phyloP scores from a whole-genome alignment of 2,329 filamentous ascomycete species.

The Monosporascus sp. region DNA sequence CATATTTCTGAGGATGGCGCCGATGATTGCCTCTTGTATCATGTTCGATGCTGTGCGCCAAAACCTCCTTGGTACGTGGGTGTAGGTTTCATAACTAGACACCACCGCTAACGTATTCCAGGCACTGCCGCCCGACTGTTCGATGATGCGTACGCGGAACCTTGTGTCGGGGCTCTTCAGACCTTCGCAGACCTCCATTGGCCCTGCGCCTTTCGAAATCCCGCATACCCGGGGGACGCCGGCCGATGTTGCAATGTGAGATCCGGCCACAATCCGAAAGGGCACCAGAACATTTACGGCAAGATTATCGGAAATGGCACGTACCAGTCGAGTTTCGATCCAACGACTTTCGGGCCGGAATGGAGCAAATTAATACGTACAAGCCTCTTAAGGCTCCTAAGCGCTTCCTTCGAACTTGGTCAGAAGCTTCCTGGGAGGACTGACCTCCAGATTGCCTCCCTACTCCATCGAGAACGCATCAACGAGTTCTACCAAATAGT shows the following conservation, averaged over 20 bases:
- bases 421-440: constrained; percentile 22
- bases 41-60: constrained; percentile 28
- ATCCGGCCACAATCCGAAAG: constrained; percentile 27
- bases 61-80: constrained; percentile 19
- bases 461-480: constrained; percentile 24
- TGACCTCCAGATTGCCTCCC: constrained; percentile 23
- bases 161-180: constrained; percentile 23
- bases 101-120: constrained; percentile 3
- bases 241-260: constrained; percentile 26
- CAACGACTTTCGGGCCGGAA: constrained; percentile 14
- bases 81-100: background rate
- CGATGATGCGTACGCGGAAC: constrained; percentile 24
- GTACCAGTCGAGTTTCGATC: constrained; percentile 23
- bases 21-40: constrained; percentile 27
- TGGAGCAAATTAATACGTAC: constrained; percentile 24
- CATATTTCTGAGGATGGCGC: constrained; percentile 25
- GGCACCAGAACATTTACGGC: constrained; percentile 27
- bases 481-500: constrained; percentile 25
- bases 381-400: constrained; percentile 22
- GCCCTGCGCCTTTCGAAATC: constrained; percentile 23
- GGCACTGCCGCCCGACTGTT: constrained; percentile 25
- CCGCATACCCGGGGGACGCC: constrained; percentile 16
- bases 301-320: constrained; percentile 28
- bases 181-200: constrained; percentile 25
- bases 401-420: constrained; percentile 20